Evolutionary conservation across 176 grass and related monocot genomes (phyloP), one percentile per base, ranked within the genome.

Genomic region (Urochloa ruziziensis): DNA sequence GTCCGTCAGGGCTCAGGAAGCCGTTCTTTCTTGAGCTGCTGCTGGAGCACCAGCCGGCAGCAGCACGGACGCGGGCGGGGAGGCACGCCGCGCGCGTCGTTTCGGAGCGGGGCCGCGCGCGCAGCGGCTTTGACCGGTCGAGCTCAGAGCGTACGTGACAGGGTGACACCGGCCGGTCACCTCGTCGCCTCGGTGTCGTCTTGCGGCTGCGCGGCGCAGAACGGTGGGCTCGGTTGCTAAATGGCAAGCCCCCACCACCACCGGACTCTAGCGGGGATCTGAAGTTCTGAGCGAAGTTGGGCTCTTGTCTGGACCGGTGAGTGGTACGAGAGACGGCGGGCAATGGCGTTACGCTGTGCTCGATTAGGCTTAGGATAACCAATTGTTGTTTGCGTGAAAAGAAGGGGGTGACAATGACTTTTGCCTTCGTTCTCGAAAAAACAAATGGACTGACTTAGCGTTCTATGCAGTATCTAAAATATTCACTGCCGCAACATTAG

Each of bases 41-140:
- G n/a, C n/a, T n/a, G n/a, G n/a, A n/a, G n/a, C n/a, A n/a, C n/a
- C n/a, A n/a, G n/a, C n/a, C 49, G 10, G 47, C 56, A 54, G 67
- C 24, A 16, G 47, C 43, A 73, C 29, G 40, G 77, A 36, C 61
- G 61, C 43, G 77, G 21, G 60, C 77, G 35, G 49, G 49, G 23
- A 24, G 80, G 37, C n/a, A n/a, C n/a, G 39, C 4, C 39, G 39
- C 4, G 70, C 49, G 19, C 47, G 69, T 47, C 73, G 52, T 60
- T 64, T 79, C 56, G 30, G 84, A 42, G 44, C 56, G 30, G 84
- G 43, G 44, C 67, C 43, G 43, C 14, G 62, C 42, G 51, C 63
- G 39, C 63, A 40, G 59, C 63, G 40, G 67, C 86, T 27, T 64
- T 28, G 73, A 65, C 80, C 35, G 57, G 73, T 83, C 43, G 80